These are phyloP conservation scores for Cercospora sp. DNA, from an alignment of 2,329 filamentous ascomycete genomes.

Conservation along the genomic window DNA sequence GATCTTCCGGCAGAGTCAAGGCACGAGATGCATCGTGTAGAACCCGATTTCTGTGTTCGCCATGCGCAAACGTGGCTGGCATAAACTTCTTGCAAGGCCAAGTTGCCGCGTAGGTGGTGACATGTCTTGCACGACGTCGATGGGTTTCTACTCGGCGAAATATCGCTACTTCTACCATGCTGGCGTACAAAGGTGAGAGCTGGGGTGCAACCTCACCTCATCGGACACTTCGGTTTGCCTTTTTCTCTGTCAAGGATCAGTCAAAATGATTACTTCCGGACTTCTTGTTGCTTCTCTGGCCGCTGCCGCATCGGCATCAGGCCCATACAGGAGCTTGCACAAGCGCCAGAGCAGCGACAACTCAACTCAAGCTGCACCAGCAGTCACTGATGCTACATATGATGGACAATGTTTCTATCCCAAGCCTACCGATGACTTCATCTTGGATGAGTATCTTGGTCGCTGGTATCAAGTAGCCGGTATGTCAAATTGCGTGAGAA, in stretches of 20 bases:
- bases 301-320: conserved; percentile 3
- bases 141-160: not conserved
- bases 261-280: conserved; percentile 1
- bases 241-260: not conserved
- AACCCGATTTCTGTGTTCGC: not conserved
- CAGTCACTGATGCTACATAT: conserved; percentile 19
- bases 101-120: not conserved
- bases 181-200: not conserved
- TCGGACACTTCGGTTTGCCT: not conserved
- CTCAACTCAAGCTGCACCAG: conserved; percentile 8
- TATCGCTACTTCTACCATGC: not conserved
- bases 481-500: not conserved
- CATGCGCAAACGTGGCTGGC: not conserved
- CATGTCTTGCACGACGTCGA: conserved; percentile 2
- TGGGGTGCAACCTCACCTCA: not conserved
- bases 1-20: conserved; percentile 2
- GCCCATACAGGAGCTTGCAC: not conserved
- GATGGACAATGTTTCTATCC: conserved; percentile 31
- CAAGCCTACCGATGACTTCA: conserved; percentile 25
- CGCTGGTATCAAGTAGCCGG: conserved; percentile 31
- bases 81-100: not conserved
- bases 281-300: not conserved
- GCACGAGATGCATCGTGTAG: not conserved
- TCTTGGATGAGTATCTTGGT: conserved; percentile 26
- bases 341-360: conserved; percentile 3